These are phyloP conservation scores for Dalechampia spathulata DNA, from an alignment of 441 rosid genomes.

Conservation along the genomic window DNA sequence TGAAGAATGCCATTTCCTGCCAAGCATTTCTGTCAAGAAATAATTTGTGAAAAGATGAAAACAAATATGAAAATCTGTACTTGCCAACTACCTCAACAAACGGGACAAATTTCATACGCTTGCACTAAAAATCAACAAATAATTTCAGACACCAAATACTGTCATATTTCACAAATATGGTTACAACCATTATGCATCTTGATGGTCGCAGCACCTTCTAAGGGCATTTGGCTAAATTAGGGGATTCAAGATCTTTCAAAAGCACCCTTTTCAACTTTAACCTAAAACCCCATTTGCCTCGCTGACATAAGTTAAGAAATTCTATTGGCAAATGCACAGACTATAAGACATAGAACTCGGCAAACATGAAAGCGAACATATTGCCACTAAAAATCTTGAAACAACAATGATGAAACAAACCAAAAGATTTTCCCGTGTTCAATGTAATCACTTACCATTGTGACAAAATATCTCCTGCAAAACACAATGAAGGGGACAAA, in stretches of 20 bases:
- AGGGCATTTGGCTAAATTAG: background rate
- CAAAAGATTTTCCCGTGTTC: background rate
- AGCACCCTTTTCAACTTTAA: background rate
- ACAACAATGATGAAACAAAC: background rate
- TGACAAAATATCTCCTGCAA: slow-evolving; percentile 43
- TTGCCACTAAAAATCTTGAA: background rate
- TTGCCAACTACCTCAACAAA: background rate
- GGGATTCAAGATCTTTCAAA: background rate
- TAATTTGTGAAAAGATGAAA: slow-evolving; percentile 1
- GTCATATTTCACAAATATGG: background rate
- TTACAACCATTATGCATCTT: background rate
- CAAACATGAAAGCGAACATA: background rate
- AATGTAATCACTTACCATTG: slow-evolving; percentile 40
- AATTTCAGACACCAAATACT: background rate
- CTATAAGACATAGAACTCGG: background rate
- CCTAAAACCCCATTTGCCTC: background rate
- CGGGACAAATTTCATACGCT: background rate
- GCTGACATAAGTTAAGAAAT: background rate
- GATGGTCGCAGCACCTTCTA: background rate
- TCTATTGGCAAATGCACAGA: background rate
- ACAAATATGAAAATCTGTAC: background rate
- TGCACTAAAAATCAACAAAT: background rate
- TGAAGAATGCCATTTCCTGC: slow-evolving; percentile 27
- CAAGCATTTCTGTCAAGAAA: slow-evolving; percentile 9
- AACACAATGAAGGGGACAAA: slow-evolving; percentile 15